phyloP scores from a whole-genome alignment of 1,284 basidiomycete species.

The Boletus subluridellus region DNA sequence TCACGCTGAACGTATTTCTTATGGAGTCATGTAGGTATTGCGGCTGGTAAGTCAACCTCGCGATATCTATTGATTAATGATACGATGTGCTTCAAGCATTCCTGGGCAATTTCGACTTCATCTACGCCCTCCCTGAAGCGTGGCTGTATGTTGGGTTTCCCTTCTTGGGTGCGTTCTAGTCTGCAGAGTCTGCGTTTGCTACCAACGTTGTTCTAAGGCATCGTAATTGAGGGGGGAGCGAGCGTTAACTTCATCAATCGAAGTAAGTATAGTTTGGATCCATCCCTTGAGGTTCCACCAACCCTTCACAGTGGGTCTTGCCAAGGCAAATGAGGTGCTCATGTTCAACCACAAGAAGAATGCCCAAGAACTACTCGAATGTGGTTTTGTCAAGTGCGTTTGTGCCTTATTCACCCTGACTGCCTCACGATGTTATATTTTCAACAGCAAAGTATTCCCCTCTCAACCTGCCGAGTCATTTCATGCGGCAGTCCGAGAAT shows the following conservation, averaged over 20 bases:
- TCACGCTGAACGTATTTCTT: not conserved
- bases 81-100: constrained; percentile 44
- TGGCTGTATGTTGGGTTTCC: constrained; percentile 67
- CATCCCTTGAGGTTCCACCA: not conserved
- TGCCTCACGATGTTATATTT: constrained; percentile 3
- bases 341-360: constrained; percentile 65
- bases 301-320: constrained; percentile 53
- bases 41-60: constrained; percentile 47
- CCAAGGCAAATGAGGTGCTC: constrained; percentile 65
- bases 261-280: constrained; percentile 38
- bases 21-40: constrained; percentile 48
- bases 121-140: constrained; percentile 58
- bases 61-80: not conserved
- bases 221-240: constrained; percentile 61
- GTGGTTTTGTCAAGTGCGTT: constrained; percentile 64
- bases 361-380: constrained; percentile 54
- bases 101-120: constrained; percentile 70
- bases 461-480: constrained; percentile 50
- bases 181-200: not conserved
- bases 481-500: constrained; percentile 48
- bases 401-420: not conserved
- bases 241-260: constrained; percentile 65
- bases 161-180: constrained; percentile 52
- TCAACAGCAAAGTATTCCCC: constrained; percentile 56
- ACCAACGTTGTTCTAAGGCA: constrained; percentile 39